These are phyloP conservation scores for Typha latifolia DNA, from an alignment of 176 grass and related monocot species.

Conservation along the genomic window DNA sequence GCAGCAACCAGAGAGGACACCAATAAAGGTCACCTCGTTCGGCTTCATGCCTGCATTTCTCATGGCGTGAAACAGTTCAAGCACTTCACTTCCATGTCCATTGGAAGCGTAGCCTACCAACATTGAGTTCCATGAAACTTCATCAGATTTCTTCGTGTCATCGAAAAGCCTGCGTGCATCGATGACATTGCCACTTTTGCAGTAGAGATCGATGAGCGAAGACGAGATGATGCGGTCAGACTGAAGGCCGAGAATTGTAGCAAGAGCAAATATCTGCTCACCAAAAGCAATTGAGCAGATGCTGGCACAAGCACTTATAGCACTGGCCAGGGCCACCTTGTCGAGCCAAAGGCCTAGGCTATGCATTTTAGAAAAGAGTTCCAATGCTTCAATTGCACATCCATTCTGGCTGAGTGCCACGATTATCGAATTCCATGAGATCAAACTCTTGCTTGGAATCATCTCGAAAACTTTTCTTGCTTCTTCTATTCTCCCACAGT, in stretches of 20 bases:
- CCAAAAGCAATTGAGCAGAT: slow-evolving; percentile 55
- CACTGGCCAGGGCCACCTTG: slow-evolving; percentile 55
- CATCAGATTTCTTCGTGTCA: slow-evolving; percentile 19
- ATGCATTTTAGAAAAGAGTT: slow-evolving; percentile 43
- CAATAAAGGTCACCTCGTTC: slow-evolving; percentile 49
- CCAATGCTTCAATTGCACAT: slow-evolving; percentile 39
- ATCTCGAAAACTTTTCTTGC: slow-evolving; percentile 44
- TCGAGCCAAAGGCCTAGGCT: slow-evolving; percentile 31
- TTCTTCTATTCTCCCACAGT: slow-evolving; percentile 37
- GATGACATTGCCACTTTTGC: slow-evolving; percentile 52
- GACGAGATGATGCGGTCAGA: slow-evolving; percentile 33
- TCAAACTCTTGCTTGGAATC: slow-evolving; percentile 44
- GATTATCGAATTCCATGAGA: slow-evolving; percentile 73
- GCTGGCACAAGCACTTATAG: slow-evolving; percentile 52
- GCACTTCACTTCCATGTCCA: slow-evolving; percentile 49
- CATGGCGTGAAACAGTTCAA: slow-evolving; percentile 40
- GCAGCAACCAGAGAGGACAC: slow-evolving; percentile 61
- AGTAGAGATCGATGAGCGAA: slow-evolving; percentile 63
- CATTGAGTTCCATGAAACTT: slow-evolving; percentile 69
- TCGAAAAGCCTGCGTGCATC: slow-evolving; percentile 40
- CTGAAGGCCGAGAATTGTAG: slow-evolving; percentile 33
- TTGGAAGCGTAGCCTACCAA: slow-evolving; percentile 66
- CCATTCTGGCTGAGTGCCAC: slow-evolving; percentile 63
- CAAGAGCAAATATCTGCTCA: slow-evolving; percentile 48
- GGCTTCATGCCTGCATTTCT: slow-evolving; percentile 27